phyloP scores from a whole-genome alignment of 1,139 yeast genomes.

The Wickerhamiella pararugosa region DNA sequence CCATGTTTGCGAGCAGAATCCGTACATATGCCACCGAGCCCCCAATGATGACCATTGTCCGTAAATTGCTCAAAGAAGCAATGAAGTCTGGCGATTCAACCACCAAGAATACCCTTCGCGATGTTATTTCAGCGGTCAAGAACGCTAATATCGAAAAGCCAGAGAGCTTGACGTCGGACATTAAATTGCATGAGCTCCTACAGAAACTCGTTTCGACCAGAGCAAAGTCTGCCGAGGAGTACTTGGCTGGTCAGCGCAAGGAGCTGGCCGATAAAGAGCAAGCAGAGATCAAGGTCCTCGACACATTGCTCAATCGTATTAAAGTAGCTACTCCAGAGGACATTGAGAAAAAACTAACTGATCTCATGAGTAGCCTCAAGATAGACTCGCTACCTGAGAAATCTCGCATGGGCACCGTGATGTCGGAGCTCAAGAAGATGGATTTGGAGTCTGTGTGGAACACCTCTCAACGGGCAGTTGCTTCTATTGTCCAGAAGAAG shows the following conservation, averaged over 20 bases:
- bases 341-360: slow-evolving; percentile 29
- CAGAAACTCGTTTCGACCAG: slow-evolving; percentile 40
- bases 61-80: slow-evolving; percentile 23
- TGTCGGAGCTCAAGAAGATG: slow-evolving; percentile 7
- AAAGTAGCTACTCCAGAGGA: slow-evolving; percentile 41
- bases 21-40: slow-evolving; percentile 16
- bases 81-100: slow-evolving; percentile 21
- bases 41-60: slow-evolving; percentile 23
- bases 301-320: slow-evolving; percentile 29
- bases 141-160: slow-evolving; percentile 42
- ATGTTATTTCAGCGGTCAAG: slow-evolving; percentile 40
- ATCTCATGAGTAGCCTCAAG: slow-evolving; percentile 23
- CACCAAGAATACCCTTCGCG: slow-evolving; percentile 39
- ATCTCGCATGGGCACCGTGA: slow-evolving; percentile 31
- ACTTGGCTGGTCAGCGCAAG: slow-evolving; percentile 33
- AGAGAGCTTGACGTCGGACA: slow-evolving; percentile 34
- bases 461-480: slow-evolving; percentile 29
- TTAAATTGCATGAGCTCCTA: slow-evolving; percentile 33
- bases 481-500: slow-evolving; percentile 17
- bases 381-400: slow-evolving; percentile 18
- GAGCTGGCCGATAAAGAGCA: slow-evolving; percentile 45
- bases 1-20: background rate
- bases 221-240: slow-evolving; percentile 38
- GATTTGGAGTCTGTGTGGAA: slow-evolving; percentile 38
- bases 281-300: slow-evolving; percentile 34